Conservation (phyloP, 495 filamentous ascomycete genomes). For the Tuber calosporum region DNA sequence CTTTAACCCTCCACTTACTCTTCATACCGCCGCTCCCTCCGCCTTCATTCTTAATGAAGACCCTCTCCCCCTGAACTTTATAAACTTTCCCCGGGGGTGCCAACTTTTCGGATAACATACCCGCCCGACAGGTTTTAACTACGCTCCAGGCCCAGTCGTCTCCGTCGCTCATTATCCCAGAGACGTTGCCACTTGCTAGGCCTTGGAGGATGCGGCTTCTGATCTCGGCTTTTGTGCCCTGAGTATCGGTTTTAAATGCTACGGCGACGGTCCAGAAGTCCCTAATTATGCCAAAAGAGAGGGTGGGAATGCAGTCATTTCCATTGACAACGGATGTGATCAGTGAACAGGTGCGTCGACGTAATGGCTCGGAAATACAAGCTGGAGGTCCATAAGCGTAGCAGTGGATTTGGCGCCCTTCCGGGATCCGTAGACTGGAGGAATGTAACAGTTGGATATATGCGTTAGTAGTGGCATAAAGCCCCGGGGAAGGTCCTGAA, state of each 20-base stretch:
- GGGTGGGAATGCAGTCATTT: constrained; percentile 63
- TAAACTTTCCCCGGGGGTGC: constrained; percentile 73
- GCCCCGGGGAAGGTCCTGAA: constrained; percentile 48
- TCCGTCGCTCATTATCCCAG: constrained; percentile 50
- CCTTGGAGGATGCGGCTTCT: constrained; percentile 51
- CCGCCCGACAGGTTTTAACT: constrained; percentile 57
- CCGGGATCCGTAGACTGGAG: constrained; percentile 53
- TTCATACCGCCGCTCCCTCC: constrained; percentile 39
- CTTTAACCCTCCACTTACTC: constrained; percentile 48
- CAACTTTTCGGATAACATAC: constrained; percentile 64
- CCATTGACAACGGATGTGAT: constrained; percentile 69
- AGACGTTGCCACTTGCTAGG: constrained; percentile 43
- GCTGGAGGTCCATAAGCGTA: constrained; percentile 73
- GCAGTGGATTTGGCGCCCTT: constrained; percentile 64
- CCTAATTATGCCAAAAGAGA: constrained; percentile 67
- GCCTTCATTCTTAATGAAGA: constrained; percentile 46
- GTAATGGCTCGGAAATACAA: constrained; percentile 64
- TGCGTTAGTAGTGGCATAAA: constrained; percentile 49
- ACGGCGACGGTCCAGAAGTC: constrained; percentile 66
- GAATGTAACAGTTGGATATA: constrained; percentile 43
- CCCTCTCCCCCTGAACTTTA: constrained; percentile 57
- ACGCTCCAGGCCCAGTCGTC: constrained; percentile 66
- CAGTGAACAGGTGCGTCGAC: constrained; percentile 63
- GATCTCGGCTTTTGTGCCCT: constrained; percentile 58
- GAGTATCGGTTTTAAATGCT: constrained; percentile 64